Percentiles rank a stretch among this genome's conserved stretches.
These are phyloP conservation scores for Globisporangium parvum DNA, from an alignment of 352 stramenopile genomes.

Conservation along the genomic window DNA sequence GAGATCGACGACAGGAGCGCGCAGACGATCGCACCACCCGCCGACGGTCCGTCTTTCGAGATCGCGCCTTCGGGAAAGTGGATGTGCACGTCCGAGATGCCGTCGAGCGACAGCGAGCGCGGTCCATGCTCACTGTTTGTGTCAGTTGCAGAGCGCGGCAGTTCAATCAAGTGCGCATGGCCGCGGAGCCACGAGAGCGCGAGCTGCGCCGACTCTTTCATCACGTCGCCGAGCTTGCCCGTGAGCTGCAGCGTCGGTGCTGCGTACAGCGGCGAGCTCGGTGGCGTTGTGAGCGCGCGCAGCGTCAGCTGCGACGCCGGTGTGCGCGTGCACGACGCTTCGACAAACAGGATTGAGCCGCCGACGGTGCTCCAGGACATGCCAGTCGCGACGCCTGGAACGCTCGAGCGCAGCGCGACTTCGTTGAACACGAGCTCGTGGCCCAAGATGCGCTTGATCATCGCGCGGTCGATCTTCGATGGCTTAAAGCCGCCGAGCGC, in stretches of 20 bases:
- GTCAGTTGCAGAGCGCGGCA: conserved; percentile 19
- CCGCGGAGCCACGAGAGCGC: conserved; percentile 78
- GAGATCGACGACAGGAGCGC: conserved; percentile 77
- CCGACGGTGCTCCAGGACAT: conserved; percentile 81
- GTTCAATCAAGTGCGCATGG: conserved; percentile 49
- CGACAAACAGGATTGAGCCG: conserved; percentile 82
- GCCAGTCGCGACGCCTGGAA: conserved; percentile 68
- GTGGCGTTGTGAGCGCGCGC: conserved; percentile 19
- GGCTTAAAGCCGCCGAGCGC: conserved; percentile 26
- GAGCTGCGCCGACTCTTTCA: conserved; percentile 86
- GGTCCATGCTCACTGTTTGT: conserved; percentile 9
- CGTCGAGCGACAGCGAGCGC: conserved; percentile 38
- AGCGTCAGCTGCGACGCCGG: conserved; percentile 17
- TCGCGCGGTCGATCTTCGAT: conserved; percentile 38
- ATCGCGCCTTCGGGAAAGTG: conserved; percentile 88
- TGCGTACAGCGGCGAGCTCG: conserved; percentile 14
- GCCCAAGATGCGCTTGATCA: conserved; percentile 58
- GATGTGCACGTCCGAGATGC: conserved; percentile 74
- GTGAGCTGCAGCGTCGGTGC: conserved; percentile 53
- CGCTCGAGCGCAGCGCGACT: conserved; percentile 56
- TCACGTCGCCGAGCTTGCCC: conserved; percentile 78
- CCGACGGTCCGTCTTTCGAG: conserved; percentile 86
- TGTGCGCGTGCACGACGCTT: conserved; percentile 65
- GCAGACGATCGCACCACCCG: conserved; percentile 81
- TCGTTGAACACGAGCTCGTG: conserved; percentile 71